These are phyloP conservation scores for Epichloe scottii DNA, from an alignment of 2,329 filamentous ascomycete genomes.

Conservation along the genomic window DNA sequence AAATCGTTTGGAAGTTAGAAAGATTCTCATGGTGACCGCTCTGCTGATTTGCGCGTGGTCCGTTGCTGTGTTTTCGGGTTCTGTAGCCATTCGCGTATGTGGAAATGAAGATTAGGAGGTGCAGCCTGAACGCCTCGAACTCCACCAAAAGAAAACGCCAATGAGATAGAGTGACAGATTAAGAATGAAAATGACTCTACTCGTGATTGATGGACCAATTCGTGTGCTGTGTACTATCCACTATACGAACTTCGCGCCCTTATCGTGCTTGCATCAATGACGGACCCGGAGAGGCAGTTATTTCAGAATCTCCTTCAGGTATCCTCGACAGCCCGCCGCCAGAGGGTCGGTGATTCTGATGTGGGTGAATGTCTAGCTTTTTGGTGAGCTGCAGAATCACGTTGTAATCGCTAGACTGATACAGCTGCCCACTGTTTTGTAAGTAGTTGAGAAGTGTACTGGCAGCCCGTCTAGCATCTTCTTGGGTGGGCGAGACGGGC, in stretches of 20 bases:
- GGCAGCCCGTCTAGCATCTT: constrained; percentile 73
- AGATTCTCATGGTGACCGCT: not conserved
- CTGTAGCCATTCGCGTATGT: not conserved
- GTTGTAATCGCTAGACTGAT: constrained; percentile 66
- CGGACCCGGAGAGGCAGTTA: constrained; percentile 18
- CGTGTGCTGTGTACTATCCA: not conserved
- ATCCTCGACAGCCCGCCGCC: constrained; percentile 42
- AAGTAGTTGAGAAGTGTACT: constrained; percentile 76
- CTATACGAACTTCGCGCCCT: not conserved
- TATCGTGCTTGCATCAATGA: constrained; percentile 18
- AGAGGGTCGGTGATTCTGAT: constrained; percentile 19
- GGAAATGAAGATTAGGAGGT: not conserved
- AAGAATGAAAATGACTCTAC: not conserved
- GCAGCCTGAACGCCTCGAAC: not conserved
- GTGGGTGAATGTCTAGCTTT: constrained; percentile 61
- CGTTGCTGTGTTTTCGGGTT: not conserved
- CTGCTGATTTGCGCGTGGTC: not conserved
- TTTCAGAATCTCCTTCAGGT: constrained; percentile 43
- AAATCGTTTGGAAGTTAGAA: too few relatives aligned
- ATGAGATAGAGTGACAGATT: not conserved
- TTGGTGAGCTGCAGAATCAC: constrained; percentile 73
- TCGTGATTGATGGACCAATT: too few relatives aligned
- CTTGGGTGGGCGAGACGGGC: constrained; percentile 60
- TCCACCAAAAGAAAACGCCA: not conserved
- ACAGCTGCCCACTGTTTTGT: constrained; percentile 49